Percentiles rank a stretch among this genome's conserved stretches.
phyloP scores from a whole-genome alignment of 1,284 basidiomycete genomes.

The Ceratobasidium theobromae region DNA sequence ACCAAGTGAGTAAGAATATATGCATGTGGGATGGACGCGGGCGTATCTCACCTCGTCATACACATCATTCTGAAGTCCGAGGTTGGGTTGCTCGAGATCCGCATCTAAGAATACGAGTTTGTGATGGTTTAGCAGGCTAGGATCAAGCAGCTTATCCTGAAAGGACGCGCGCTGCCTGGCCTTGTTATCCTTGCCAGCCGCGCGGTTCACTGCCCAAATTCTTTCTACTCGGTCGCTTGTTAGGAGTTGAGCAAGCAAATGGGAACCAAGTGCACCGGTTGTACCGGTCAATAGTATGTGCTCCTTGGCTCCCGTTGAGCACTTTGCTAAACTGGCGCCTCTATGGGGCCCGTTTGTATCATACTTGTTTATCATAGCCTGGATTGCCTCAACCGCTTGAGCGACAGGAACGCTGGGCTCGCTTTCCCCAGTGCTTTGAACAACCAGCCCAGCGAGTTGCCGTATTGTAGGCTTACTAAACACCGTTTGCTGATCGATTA shows the following conservation, averaged over 20 bases:
- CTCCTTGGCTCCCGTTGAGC: constrained; percentile 18
- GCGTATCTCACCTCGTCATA: constrained; percentile 42
- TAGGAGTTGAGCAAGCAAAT: constrained; percentile 40
- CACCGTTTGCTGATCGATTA: neutral
- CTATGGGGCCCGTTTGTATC: no score
- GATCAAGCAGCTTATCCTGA: constrained; percentile 24
- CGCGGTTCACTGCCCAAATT: constrained; percentile 34
- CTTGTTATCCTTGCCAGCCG: neutral
- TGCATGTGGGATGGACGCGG: neutral
- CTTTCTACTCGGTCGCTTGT: constrained; percentile 1
- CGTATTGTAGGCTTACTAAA: neutral
- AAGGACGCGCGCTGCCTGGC: constrained; percentile 29
- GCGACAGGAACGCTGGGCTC: neutral
- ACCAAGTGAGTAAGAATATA: neutral
- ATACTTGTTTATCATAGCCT: neutral
- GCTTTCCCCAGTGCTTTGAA: neutral
- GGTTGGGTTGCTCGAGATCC: constrained; percentile 37
- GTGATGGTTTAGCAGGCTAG: neutral
- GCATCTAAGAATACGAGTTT: constrained; percentile 38
- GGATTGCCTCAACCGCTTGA: neutral
- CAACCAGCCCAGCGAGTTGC: neutral
- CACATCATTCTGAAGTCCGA: constrained; percentile 38
- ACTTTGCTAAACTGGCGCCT: neutral
- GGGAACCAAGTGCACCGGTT: constrained; percentile 43
- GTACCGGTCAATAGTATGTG: constrained; percentile 44